Conservation (phyloP, 768 basidiomycete species). For the Leccinum broughii region DNA sequence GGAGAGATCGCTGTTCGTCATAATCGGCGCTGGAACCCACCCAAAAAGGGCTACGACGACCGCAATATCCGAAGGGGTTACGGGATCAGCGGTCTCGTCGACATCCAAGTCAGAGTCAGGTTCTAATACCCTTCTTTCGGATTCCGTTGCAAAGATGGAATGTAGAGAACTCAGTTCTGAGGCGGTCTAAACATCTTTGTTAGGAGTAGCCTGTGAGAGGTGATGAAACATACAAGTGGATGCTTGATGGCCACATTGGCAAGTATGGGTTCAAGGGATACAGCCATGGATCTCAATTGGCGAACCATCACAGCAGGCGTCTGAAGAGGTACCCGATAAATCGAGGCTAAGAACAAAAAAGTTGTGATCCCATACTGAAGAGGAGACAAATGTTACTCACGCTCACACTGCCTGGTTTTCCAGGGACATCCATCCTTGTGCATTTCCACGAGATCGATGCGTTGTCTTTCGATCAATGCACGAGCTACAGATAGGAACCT, state of each 20-base stretch:
- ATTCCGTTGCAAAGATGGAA: slow-evolving; percentile 41
- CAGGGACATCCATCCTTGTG: slow-evolving; percentile 87
- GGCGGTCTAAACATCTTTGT: slow-evolving; percentile 45
- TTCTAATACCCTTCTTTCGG: slow-evolving; percentile 32
- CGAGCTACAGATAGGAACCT: slow-evolving; percentile 47
- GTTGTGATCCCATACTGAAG: slow-evolving; percentile 1
- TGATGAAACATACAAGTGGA: slow-evolving; percentile 57
- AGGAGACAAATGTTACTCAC: slow-evolving; percentile 41
- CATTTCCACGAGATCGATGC: slow-evolving; percentile 57
- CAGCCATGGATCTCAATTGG: slow-evolving; percentile 58
- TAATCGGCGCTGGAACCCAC: slow-evolving; percentile 41
- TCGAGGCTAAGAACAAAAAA: slow-evolving; percentile 44
- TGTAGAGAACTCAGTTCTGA: slow-evolving; percentile 56
- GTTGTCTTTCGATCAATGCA: slow-evolving; percentile 73
- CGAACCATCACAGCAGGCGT: slow-evolving; percentile 62
- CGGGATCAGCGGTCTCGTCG: slow-evolving; percentile 10
- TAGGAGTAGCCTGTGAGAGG: slow-evolving; percentile 6
- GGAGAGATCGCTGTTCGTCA: slow-evolving; percentile 14
- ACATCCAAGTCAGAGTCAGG: slow-evolving; percentile 17
- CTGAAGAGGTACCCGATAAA: slow-evolving; percentile 74
- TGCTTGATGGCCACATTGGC: slow-evolving; percentile 62
- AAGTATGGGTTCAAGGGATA: slow-evolving; percentile 51
- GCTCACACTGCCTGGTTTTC: slow-evolving; percentile 77
- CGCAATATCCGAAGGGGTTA: slow-evolving; percentile 39
- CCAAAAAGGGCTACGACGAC: slow-evolving; percentile 49